Evolutionary conservation across 225 moss, liverwort and hornwort species (phyloP).

Genomic region (Anthoceros angustus): DNA sequence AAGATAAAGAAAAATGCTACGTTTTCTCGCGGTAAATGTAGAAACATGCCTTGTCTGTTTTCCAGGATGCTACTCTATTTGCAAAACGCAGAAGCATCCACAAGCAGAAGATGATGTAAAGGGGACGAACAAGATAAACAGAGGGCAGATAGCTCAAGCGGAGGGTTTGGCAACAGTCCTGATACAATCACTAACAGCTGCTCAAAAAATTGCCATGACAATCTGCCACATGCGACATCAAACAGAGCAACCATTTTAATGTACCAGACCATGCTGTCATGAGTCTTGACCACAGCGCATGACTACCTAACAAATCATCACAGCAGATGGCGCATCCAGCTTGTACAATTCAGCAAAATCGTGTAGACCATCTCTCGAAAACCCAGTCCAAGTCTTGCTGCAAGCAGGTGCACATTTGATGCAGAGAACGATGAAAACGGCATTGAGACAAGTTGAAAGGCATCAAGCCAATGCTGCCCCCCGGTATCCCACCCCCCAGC

Average conservation of each 20-base stretch:
- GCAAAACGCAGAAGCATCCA: too few species aligned
- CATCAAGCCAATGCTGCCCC: slow-evolving; percentile 31
- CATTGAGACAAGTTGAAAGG: slow-evolving; percentile 38
- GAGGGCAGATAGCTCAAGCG: slow-evolving; percentile 29
- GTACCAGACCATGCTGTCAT: too few species aligned
- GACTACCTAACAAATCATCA: slow-evolving; percentile 20
- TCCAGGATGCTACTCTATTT: too few species aligned
- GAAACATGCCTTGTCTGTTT: too few species aligned
- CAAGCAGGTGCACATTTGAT: slow-evolving; percentile 20
- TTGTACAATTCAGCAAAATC: slow-evolving; percentile 13
- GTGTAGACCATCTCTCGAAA: slow-evolving; percentile 11
- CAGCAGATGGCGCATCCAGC: slow-evolving; percentile 34
- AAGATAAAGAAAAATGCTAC: too few species aligned
- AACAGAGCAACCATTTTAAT: too few species aligned
- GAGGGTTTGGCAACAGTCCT: slow-evolving; percentile 28
- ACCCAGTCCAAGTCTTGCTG: slow-evolving; percentile 10
- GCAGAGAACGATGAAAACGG: slow-evolving; percentile 14
- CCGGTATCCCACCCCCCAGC: slow-evolving; percentile 12
- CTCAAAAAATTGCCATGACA: slow-evolving; percentile 34
- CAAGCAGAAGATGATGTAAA: too few species aligned
- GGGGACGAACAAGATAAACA: slow-evolving; percentile 9
- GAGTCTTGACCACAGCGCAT: slow-evolving; percentile 11
- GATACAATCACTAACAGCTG: slow-evolving; percentile 26
- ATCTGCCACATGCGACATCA: not conserved
- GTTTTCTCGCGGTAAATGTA: too few species aligned